These are phyloP conservation scores for Pythium scleroteichum DNA, from an alignment of 352 stramenopile genomes.

Conservation along the genomic window DNA sequence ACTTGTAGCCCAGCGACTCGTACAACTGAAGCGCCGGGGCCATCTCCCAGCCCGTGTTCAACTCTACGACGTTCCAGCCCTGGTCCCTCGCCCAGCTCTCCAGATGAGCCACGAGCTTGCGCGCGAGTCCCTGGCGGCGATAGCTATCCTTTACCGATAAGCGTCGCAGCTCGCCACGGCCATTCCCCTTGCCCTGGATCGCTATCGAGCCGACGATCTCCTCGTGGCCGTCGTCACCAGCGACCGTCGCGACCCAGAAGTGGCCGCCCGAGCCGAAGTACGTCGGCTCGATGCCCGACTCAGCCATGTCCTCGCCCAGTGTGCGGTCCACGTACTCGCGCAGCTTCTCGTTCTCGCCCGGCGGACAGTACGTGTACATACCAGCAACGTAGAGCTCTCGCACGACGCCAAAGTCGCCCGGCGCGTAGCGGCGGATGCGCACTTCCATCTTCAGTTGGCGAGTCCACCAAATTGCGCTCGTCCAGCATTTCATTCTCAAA, in stretches of 20 bases:
- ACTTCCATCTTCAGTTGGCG: no score
- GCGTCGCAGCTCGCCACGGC: slow-evolving; percentile 35
- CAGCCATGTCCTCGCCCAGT: background rate
- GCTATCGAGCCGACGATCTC: slow-evolving; percentile 34
- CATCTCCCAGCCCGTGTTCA: slow-evolving; percentile 39
- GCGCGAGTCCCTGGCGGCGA: slow-evolving; percentile 37
- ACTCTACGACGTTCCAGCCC: slow-evolving; percentile 28
- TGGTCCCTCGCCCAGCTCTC: slow-evolving; percentile 41
- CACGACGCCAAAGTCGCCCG: background rate
- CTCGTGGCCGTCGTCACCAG: slow-evolving; percentile 7
- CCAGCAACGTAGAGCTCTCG: background rate
- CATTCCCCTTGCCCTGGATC: slow-evolving; percentile 20
- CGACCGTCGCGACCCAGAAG: slow-evolving; percentile 46
- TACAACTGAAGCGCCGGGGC: slow-evolving; percentile 29
- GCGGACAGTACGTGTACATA: background rate
- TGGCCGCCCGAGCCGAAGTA: slow-evolving; percentile 29
- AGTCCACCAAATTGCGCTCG: no score
- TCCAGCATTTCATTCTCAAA: no score
- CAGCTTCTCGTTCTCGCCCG: slow-evolving; percentile 1
- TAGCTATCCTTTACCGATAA: slow-evolving; percentile 44
- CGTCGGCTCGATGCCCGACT: background rate
- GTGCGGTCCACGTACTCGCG: background rate
- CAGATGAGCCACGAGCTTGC: slow-evolving; percentile 34
- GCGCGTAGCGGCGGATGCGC: slow-evolving; percentile 1
- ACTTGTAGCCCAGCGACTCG: slow-evolving; percentile 21